Evolutionary conservation across 140 eudicot genomes (phyloP).

Genomic region (Ambrosia hybrid): DNA sequence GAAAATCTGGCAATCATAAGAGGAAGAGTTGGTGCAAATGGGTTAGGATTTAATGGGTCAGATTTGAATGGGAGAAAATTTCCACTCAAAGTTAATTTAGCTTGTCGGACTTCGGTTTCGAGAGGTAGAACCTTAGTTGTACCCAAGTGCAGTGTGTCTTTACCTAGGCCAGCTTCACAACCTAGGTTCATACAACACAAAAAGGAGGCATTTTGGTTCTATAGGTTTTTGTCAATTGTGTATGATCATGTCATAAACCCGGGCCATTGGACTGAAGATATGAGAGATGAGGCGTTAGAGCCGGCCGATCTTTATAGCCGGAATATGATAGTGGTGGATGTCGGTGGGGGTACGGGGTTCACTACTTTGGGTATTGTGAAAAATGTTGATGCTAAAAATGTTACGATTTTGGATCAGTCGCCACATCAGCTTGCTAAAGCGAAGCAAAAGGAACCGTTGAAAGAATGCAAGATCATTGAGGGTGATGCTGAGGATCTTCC

Average conservation of each 20-base stretch:
- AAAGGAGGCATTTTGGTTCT: slow-evolving; percentile 96
- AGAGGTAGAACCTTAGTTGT: slow-evolving; percentile 41
- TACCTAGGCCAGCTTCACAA: slow-evolving; percentile 84
- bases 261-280: slow-evolving; percentile 99
- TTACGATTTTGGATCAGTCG: slow-evolving; percentile 92
- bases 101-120: slow-evolving; percentile 23
- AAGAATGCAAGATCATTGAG: slow-evolving; percentile 85
- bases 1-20: slow-evolving; percentile 49
- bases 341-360: slow-evolving; percentile 97
- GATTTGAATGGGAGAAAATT: slow-evolving; percentile 47
- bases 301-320: slow-evolving; percentile 72
- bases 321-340: slow-evolving; percentile 75
- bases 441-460: slow-evolving; percentile 78
- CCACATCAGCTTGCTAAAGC: slow-evolving; percentile 99
- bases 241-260: slow-evolving; percentile 96
- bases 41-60: slow-evolving; percentile 53
- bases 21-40: slow-evolving; percentile 43
- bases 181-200: slow-evolving; percentile 96
- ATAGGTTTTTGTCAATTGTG: slow-evolving; percentile 84
- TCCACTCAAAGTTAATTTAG: slow-evolving; percentile 37
- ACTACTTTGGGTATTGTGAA: slow-evolving; percentile 91
- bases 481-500: slow-evolving; percentile 99
- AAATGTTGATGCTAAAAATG: slow-evolving; percentile 87
- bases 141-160: slow-evolving; percentile 73
- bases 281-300: slow-evolving; percentile 94